Base-by-base conservation (phyloP, 1,284 basidiomycete genomes). In the Schizophyllum amplum region DNA sequence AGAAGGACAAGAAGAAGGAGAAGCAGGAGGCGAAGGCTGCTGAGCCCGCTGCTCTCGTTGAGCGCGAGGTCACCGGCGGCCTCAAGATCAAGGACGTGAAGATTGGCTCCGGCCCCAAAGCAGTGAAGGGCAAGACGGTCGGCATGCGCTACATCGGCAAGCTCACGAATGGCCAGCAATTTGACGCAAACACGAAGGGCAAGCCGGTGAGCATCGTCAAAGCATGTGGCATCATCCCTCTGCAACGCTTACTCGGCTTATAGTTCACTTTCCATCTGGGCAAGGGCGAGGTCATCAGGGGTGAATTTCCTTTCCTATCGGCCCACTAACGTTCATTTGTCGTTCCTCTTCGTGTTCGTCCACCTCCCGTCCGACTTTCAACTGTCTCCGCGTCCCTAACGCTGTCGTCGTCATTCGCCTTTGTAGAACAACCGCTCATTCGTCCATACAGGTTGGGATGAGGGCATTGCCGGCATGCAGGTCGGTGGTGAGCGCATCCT, bases 131-230 rank as follows among this genome's bases (percentile, higher is more conserved):
- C 50, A 85, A 89, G 74, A 85, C 78, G 57, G 80, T 98, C 56
- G 78, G 78, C 61, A 93, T 98, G 90, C 81, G 93, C 55, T 95
- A 95, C 71, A 84, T 94, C 63, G 95, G 93, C 64, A 95, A 94
- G 75, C 81, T 98, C 51, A 73, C 75, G 62, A 86, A 88, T 68
- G 94, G 93, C 64, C 92, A 90, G 69, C 71, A 89, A 50, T 98
- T 98, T 66, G 95, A 98, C 74, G 78, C 84, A 68, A 97, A 97
- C 74, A 86, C 82, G 60, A 87, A 85, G 68, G 95, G 95, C 64
- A 87, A 86, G 69, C 91, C 94, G 7, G 89, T 91, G 68, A 57
- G 83, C 75, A 15, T 20, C 52, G 26, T 52, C 24, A 25, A 17
- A 58, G 52, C 50, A 54, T 47, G 33, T 55, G 24, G 53, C 9